phyloP scores from a whole-genome alignment of 202 grass and related monocot genomes.

The Bolboschoenoplectus hybrid region DNA sequence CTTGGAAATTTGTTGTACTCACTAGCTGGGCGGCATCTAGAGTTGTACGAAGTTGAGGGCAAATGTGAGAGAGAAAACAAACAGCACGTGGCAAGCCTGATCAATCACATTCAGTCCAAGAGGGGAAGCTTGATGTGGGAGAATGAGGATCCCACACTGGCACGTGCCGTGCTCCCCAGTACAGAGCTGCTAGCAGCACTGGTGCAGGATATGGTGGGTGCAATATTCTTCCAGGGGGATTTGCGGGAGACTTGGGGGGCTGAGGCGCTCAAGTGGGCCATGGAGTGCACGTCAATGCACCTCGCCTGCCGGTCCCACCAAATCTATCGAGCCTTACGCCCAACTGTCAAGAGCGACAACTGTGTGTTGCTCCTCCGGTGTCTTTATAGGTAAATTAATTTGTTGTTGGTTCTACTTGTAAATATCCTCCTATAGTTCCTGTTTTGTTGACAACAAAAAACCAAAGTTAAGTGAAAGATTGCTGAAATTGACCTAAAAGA shows the following conservation, averaged over 20 bases:
- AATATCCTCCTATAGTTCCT: not conserved
- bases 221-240: constrained; percentile 98
- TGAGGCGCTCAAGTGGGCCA: constrained; percentile 98
- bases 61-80: constrained; percentile 86
- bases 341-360: constrained; percentile 90
- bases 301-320: constrained; percentile 90
- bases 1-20: constrained; percentile 97
- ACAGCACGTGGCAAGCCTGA: constrained; percentile 91
- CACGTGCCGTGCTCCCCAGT: constrained; percentile 77
- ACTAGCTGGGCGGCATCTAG: constrained; percentile 88
- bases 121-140: constrained; percentile 99
- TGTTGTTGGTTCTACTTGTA: constrained; percentile 4
- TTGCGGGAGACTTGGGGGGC: constrained; percentile 94
- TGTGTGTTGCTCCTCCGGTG: constrained; percentile 91
- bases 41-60: constrained; percentile 90
- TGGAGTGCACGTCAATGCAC: constrained; percentile 94
- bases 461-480: not conserved
- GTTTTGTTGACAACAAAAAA: constrained; percentile 19
- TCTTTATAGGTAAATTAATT: constrained; percentile 46
- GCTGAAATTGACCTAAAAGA: constrained; percentile 9
- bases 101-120: constrained; percentile 98
- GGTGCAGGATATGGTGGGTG: constrained; percentile 96
- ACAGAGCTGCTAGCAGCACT: constrained; percentile 83
- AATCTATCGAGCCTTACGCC: constrained; percentile 87
- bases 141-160: constrained; percentile 90